Evolutionary conservation across 768 basidiomycete genomes (phyloP).

Genomic region (Botryobasidium botryosum): DNA sequence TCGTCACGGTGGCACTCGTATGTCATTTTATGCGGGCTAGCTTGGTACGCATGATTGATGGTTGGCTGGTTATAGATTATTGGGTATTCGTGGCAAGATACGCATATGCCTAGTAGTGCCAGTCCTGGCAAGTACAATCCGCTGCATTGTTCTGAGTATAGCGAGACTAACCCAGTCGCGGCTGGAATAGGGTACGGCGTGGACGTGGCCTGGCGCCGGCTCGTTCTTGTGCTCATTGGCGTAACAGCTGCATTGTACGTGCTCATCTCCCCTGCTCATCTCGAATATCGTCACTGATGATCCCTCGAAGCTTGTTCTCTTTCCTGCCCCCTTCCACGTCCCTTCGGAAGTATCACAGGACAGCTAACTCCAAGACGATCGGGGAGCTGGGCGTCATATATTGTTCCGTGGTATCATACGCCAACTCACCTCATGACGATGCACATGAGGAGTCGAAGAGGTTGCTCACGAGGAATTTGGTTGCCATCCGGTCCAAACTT

Average conservation of each 20-base stretch:
- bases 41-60: neutral
- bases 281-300: conserved; percentile 3
- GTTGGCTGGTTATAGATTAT: conserved; percentile 31
- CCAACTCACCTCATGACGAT: conserved; percentile 31
- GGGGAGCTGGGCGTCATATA: conserved; percentile 53
- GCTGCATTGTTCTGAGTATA: neutral
- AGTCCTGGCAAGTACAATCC: conserved; percentile 24
- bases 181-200: conserved; percentile 32
- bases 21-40: conserved; percentile 16
- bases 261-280: conserved; percentile 9
- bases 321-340: conserved; percentile 62
- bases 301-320: conserved; percentile 36
- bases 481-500: conserved; percentile 61
- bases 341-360: conserved; percentile 55
- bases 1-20: conserved; percentile 45
- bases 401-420: conserved; percentile 59
- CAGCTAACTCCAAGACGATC: conserved; percentile 48
- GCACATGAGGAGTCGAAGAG: conserved; percentile 29
- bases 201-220: conserved; percentile 57
- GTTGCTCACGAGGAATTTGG: conserved; percentile 42
- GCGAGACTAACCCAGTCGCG: neutral
- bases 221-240: conserved; percentile 51
- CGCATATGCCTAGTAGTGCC: conserved; percentile 28
- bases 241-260: conserved; percentile 63
- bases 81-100: conserved; percentile 58